Evolutionary conservation across 306 rosid genomes (phyloP).

Genomic region (Pueraria montana): DNA sequence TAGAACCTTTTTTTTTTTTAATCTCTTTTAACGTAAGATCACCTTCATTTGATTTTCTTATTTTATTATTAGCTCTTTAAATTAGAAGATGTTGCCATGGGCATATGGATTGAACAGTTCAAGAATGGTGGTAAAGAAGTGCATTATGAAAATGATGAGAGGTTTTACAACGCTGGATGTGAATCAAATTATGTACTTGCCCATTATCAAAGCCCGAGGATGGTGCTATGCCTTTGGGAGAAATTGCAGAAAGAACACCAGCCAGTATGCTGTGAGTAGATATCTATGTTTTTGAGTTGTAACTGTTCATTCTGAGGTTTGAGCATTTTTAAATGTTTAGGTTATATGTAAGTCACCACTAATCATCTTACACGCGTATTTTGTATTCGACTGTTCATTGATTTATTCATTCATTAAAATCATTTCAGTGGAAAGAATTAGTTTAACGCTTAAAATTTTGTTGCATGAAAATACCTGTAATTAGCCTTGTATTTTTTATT

Average conservation of each 20-base stretch:
- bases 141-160: slow-evolving; percentile 73
- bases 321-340: slow-evolving; percentile 24
- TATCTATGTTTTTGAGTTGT: slow-evolving; percentile 14
- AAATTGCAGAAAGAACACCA: slow-evolving; percentile 75
- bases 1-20: neutral
- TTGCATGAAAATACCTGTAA: slow-evolving; percentile 3
- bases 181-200: slow-evolving; percentile 81
- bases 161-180: slow-evolving; percentile 87
- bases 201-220: slow-evolving; percentile 87
- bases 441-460: neutral
- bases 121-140: slow-evolving; percentile 72
- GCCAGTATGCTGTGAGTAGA: slow-evolving; percentile 82
- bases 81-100: slow-evolving; percentile 97
- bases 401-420: slow-evolving; percentile 52
- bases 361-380: neutral
- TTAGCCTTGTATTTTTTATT: neutral
- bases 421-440: slow-evolving; percentile 13
- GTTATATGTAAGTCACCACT: slow-evolving; percentile 3
- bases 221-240: slow-evolving; percentile 94
- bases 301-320: slow-evolving; percentile 19
- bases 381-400: slow-evolving; percentile 42
- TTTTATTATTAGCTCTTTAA: slow-evolving; percentile 73
- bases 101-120: slow-evolving; percentile 90
- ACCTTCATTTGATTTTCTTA: neutral
- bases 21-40: neutral